A percentile compares a stretch with the other conserved stretches of the same genome.
Conservation (phyloP, 352 stramenopile genomes). For the Halophytophthora polymorphica region DNA sequence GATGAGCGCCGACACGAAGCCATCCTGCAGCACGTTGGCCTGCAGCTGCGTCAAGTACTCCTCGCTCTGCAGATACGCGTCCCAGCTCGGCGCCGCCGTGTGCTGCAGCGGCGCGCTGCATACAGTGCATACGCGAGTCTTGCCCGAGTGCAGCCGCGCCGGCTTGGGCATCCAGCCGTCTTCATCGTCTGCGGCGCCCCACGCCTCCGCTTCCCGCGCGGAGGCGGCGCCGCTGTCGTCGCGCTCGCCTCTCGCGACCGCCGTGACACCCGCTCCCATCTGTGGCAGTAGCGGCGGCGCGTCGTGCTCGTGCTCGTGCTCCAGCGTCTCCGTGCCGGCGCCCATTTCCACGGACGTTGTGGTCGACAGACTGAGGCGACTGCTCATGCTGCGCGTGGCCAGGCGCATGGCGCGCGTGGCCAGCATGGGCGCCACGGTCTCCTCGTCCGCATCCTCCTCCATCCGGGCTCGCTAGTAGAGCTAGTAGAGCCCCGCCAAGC, state of each 20-base stretch:
- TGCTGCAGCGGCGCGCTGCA: constrained; percentile 81
- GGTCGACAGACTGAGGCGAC: background rate
- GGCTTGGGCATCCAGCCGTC: constrained; percentile 87
- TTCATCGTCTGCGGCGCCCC: constrained; percentile 31
- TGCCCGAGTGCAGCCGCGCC: constrained; percentile 72
- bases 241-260: background rate
- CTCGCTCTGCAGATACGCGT: constrained; percentile 82
- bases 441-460: background rate
- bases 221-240: background rate
- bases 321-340: background rate
- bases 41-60: constrained; percentile 73
- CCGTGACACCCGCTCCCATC: no score
- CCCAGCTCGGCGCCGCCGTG: constrained; percentile 60
- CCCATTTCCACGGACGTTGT: background rate
- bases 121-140: constrained; percentile 69
- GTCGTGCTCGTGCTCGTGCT: background rate
- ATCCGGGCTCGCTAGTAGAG: no score
- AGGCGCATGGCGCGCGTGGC: background rate
- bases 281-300: no score
- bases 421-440: background rate
- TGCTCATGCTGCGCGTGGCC: background rate
- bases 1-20: constrained; percentile 76
- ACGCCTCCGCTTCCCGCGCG: constrained; percentile 13
- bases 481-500: no score
- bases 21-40: constrained; percentile 69